Evolutionary conservation across 805 yeast genomes (phyloP).

Genomic region (Yamadazyma sp.): DNA sequence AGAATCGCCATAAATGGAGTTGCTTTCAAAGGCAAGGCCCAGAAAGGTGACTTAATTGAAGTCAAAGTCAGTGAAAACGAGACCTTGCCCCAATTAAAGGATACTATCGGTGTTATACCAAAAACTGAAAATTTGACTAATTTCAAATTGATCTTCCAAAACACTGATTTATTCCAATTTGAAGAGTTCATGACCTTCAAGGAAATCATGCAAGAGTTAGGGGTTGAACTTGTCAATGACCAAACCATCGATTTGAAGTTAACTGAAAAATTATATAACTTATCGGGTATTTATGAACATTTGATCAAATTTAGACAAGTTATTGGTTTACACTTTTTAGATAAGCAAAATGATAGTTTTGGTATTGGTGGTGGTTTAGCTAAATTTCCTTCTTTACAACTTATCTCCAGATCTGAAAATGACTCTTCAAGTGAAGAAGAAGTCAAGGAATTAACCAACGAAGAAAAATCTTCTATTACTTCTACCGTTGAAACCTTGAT

Average conservation of each 20-base stretch:
- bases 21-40: too few species aligned
- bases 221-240: background rate
- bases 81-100: slow-evolving; percentile 53
- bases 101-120: slow-evolving; percentile 56
- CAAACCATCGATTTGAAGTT: slow-evolving; percentile 37
- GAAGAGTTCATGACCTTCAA: slow-evolving; percentile 28
- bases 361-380: slow-evolving; percentile 49
- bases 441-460: background rate
- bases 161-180: slow-evolving; percentile 27
- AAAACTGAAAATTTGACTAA: slow-evolving; percentile 59
- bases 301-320: slow-evolving; percentile 60
- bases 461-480: slow-evolving; percentile 13
- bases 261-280: slow-evolving; percentile 57
- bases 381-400: slow-evolving; percentile 25
- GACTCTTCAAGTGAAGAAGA: slow-evolving; percentile 7
- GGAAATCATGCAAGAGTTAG: slow-evolving; percentile 19
- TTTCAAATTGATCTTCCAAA: slow-evolving; percentile 45
- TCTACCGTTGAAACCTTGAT: slow-evolving; percentile 8
- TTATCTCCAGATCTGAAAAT: background rate
- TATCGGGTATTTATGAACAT: slow-evolving; percentile 59
- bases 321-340: slow-evolving; percentile 48
- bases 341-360: slow-evolving; percentile 41
- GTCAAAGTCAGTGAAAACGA: slow-evolving; percentile 39
- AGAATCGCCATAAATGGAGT: too few species aligned
- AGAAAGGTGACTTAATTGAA: slow-evolving; percentile 15